A percentile compares a stretch with the other conserved stretches of the same genome.
Conservation (phyloP, 2,329 filamentous ascomycete genomes). For the Thermomyces lanuginosus region DNA sequence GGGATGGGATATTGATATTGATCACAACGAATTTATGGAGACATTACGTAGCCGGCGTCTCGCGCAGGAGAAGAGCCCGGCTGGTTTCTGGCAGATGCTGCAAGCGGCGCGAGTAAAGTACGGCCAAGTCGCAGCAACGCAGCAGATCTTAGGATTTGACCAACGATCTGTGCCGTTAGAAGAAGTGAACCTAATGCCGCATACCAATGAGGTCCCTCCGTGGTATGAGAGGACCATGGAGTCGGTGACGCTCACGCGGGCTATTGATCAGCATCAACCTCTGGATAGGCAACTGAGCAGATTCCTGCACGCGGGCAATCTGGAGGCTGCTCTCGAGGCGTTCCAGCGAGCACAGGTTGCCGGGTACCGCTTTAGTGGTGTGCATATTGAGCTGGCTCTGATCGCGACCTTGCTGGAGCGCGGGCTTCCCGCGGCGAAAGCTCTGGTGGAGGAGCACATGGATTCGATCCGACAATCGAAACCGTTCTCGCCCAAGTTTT, state of each 20-base stretch:
- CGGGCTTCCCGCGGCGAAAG: slow-evolving; percentile 16
- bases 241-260: slow-evolving; percentile 13
- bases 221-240: slow-evolving; percentile 19
- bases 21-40: slow-evolving; percentile 16
- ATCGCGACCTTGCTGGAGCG: slow-evolving; percentile 20
- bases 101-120: slow-evolving; percentile 21
- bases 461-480: slow-evolving; percentile 11
- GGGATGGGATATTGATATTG: slow-evolving; percentile 18
- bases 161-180: slow-evolving; percentile 14
- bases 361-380: slow-evolving; percentile 15
- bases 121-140: slow-evolving; percentile 16
- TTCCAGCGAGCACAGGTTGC: slow-evolving; percentile 16
- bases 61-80: slow-evolving; percentile 19
- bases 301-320: slow-evolving; percentile 21
- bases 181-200: slow-evolving; percentile 13
- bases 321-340: slow-evolving; percentile 15
- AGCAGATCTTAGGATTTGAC: slow-evolving; percentile 22
- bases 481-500: slow-evolving; percentile 18
- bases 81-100: slow-evolving; percentile 26
- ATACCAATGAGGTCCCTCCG: slow-evolving; percentile 8
- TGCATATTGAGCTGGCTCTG: slow-evolving; percentile 22
- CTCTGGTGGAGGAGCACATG: slow-evolving; percentile 18
- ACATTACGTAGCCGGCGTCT: slow-evolving; percentile 19
- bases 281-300: slow-evolving; percentile 23
- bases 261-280: slow-evolving; percentile 17